Evolutionary conservation across 2,329 filamentous ascomycete species (phyloP).

Genomic region (Epichloe coenophiala): DNA sequence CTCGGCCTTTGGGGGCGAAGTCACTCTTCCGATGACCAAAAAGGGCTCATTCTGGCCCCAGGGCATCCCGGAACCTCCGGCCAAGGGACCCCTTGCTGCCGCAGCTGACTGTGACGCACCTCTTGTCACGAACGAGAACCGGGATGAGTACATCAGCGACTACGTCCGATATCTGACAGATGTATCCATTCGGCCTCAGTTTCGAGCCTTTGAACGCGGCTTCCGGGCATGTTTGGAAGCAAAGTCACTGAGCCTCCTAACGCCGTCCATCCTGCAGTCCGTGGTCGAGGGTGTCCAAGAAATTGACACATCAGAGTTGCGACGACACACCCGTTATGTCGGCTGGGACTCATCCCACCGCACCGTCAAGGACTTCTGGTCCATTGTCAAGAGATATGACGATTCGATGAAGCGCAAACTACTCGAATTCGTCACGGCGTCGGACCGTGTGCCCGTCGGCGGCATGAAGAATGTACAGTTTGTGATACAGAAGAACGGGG

Average conservation of each 20-base stretch:
- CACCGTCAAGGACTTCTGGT: slow-evolving; percentile 73
- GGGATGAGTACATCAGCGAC: slow-evolving; percentile 64
- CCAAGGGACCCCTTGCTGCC: slow-evolving; percentile 13
- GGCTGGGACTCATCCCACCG: slow-evolving; percentile 60
- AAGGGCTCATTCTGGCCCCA: slow-evolving; percentile 38
- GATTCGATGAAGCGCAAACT: slow-evolving; percentile 60
- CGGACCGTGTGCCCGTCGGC: slow-evolving; percentile 77
- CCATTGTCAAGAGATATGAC: slow-evolving; percentile 54
- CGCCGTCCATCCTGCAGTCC: slow-evolving; percentile 54
- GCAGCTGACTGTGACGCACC: slow-evolving; percentile 37
- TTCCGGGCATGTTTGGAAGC: slow-evolving; percentile 63
- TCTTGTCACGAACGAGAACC: slow-evolving; percentile 70
- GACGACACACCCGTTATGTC: slow-evolving; percentile 62
- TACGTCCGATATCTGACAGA: slow-evolving; percentile 77
- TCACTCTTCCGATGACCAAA: slow-evolving; percentile 42
- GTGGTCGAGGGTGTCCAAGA: slow-evolving; percentile 73
- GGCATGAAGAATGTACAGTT: slow-evolving; percentile 75
- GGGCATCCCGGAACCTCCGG: slow-evolving; percentile 21
- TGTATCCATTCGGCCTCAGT: slow-evolving; percentile 64
- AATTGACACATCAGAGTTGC: slow-evolving; percentile 64
- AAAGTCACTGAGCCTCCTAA: slow-evolving; percentile 60
- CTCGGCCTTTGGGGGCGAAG: slow-evolving; percentile 39
- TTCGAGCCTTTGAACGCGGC: slow-evolving; percentile 65
- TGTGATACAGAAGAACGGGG: slow-evolving; percentile 64
- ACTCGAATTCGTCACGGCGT: slow-evolving; percentile 90